phyloP scores from a whole-genome alignment of 306 rosid genomes.

The Phaseolus lunatus region DNA sequence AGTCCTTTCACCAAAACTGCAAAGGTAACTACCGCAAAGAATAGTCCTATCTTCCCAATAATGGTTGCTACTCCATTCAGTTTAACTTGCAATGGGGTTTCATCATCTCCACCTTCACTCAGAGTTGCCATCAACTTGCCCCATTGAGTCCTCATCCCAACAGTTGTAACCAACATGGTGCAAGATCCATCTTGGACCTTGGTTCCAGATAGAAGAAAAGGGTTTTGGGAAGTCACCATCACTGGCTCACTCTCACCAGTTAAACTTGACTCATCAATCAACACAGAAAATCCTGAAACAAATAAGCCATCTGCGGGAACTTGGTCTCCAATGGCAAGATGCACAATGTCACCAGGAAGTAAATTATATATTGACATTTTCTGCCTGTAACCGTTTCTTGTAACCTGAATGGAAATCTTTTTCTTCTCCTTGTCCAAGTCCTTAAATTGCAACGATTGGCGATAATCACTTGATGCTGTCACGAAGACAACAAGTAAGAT shows the following conservation, averaged over 20 bases:
- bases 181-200: constrained; percentile 97
- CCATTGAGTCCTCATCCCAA: constrained; percentile 99
- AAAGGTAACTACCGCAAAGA: constrained; percentile 83
- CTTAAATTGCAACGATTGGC: constrained; percentile 89
- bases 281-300: constrained; percentile 80
- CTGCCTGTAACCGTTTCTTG: constrained; percentile 90
- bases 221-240: constrained; percentile 70
- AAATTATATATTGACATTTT: constrained; percentile 83
- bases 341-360: constrained; percentile 93
- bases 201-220: constrained; percentile 93
- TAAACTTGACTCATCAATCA: constrained; percentile 93
- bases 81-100: constrained; percentile 94
- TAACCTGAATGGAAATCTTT: constrained; percentile 83
- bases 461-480: constrained; percentile 90
- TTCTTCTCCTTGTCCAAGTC: constrained; percentile 97
- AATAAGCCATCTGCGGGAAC: constrained; percentile 94
- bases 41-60: constrained; percentile 86
- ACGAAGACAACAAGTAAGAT: constrained; percentile 89
- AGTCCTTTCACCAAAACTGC: constrained; percentile 84
- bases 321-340: constrained; percentile 89
- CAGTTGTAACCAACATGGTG: constrained; percentile 88
- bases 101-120: constrained; percentile 96
- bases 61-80: constrained; percentile 95
- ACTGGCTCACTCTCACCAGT: constrained; percentile 97
- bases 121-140: constrained; percentile 95